Percentiles rank a stretch among this genome's conserved stretches.
Conservation (phyloP, 306 rosid genomes). For the Astragalus glycyphyllos region DNA sequence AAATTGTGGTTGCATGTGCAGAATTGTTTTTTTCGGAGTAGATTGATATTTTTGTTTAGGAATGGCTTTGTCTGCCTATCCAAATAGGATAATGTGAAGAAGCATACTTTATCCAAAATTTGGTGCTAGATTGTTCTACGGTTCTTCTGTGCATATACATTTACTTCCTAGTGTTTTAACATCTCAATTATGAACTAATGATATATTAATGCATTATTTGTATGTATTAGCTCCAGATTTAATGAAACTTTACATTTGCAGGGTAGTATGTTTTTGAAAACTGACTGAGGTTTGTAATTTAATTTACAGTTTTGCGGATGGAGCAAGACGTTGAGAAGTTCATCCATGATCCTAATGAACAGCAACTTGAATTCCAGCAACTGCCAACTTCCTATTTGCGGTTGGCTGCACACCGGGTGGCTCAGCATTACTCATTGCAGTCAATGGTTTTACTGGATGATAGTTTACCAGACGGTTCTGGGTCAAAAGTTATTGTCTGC, state of each 20-base stretch:
- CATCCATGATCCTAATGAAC: slow-evolving; percentile 80
- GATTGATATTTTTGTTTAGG: neutral
- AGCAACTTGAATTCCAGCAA: slow-evolving; percentile 90
- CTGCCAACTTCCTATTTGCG: slow-evolving; percentile 94
- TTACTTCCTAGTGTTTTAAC: slow-evolving; percentile 17
- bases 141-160: neutral
- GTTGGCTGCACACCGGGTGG: slow-evolving; percentile 96
- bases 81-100: neutral
- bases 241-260: neutral
- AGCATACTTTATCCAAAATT: neutral
- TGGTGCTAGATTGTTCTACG: neutral
- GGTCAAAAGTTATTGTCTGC: slow-evolving; percentile 87
- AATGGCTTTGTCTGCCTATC: neutral
- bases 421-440: slow-evolving; percentile 91
- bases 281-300: slow-evolving; percentile 27
- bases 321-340: slow-evolving; percentile 97
- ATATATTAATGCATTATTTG: neutral
- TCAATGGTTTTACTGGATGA: slow-evolving; percentile 92
- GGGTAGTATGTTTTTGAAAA: slow-evolving; percentile 11
- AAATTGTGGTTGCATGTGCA: slow-evolving; percentile 4
- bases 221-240: slow-evolving; percentile 28
- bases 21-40: neutral
- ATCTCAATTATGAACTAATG: neutral
- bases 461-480: slow-evolving; percentile 84
- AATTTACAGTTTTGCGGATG: slow-evolving; percentile 79